These are phyloP conservation scores for Globisporangium heterothallicum DNA, from an alignment of 352 stramenopile genomes.

Conservation along the genomic window DNA sequence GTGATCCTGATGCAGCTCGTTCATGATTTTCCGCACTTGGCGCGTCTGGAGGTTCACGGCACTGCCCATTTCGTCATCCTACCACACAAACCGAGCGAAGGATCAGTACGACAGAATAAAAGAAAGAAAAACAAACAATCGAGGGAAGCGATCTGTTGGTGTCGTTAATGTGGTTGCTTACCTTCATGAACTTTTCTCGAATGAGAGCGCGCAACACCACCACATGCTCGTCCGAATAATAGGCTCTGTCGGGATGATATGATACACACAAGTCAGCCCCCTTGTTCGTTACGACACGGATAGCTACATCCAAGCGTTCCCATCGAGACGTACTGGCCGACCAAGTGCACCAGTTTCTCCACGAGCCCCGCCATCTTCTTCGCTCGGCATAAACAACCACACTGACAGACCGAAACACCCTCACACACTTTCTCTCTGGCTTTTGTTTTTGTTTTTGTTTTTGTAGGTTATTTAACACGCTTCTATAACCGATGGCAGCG, in stretches of 20 bases:
- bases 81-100: not conserved
- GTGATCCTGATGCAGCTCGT: constrained; percentile 81
- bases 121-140: not conserved
- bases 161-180: constrained; percentile 16
- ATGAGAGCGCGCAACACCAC: constrained; percentile 83
- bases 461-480: no score
- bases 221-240: constrained; percentile 85
- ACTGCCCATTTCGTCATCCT: constrained; percentile 87
- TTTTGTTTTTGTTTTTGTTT: no score
- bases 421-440: not conserved
- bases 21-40: constrained; percentile 88
- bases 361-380: constrained; percentile 70
- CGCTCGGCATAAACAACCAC: not conserved
- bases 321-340: constrained; percentile 68
- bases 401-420: not conserved
- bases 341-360: constrained; percentile 83
- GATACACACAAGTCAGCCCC: no score
- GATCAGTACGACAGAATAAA: not conserved
- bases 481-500: no score
- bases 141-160: not conserved
- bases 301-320: no score
- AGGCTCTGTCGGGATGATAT: constrained; percentile 38
- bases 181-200: constrained; percentile 86
- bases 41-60: constrained; percentile 85
- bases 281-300: no score